Conservation (phyloP, 495 filamentous ascomycete species). For the Emericellopsis terricola region DNA sequence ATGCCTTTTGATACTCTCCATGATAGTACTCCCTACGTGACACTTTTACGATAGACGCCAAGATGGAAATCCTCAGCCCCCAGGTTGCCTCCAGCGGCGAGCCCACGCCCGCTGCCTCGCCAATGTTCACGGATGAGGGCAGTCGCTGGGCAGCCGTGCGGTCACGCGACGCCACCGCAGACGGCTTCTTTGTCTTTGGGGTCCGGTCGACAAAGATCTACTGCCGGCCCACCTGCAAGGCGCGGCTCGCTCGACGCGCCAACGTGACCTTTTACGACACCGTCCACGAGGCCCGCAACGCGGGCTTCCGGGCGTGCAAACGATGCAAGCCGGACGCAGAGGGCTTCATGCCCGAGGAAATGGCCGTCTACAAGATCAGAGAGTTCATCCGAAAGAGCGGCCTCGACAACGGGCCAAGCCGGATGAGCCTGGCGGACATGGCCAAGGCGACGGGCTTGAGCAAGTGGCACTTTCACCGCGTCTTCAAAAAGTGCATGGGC, state of each 20-base stretch:
- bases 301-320: conserved; percentile 45
- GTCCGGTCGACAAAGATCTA: conserved; percentile 46
- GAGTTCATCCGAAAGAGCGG: conserved; percentile 6
- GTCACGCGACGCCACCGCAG: conserved; percentile 28
- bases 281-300: conserved; percentile 32
- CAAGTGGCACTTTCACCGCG: conserved; percentile 42
- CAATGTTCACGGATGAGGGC: conserved; percentile 1
- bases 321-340: conserved; percentile 37
- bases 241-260: conserved; percentile 40
- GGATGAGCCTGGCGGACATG: conserved; percentile 24
- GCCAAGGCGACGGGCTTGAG: conserved; percentile 35
- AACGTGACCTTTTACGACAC: conserved; percentile 42
- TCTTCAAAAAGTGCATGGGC: conserved; percentile 41
- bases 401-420: conserved; percentile 9
- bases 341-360: conserved; percentile 17
- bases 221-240: conserved; percentile 42
- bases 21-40: neutral
- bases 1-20: neutral
- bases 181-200: conserved; percentile 39
- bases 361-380: conserved; percentile 29
- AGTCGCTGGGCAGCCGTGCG: conserved; percentile 34
- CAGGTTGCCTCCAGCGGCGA: neutral
- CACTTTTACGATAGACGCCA: neutral
- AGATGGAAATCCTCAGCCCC: neutral
- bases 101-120: neutral